A percentile compares a stretch with the other conserved stretches of the same genome.
Evolutionary conservation across 192 early-diverging fungal genomes (phyloP).

Genomic region (Entophlyctis helioformis): DNA sequence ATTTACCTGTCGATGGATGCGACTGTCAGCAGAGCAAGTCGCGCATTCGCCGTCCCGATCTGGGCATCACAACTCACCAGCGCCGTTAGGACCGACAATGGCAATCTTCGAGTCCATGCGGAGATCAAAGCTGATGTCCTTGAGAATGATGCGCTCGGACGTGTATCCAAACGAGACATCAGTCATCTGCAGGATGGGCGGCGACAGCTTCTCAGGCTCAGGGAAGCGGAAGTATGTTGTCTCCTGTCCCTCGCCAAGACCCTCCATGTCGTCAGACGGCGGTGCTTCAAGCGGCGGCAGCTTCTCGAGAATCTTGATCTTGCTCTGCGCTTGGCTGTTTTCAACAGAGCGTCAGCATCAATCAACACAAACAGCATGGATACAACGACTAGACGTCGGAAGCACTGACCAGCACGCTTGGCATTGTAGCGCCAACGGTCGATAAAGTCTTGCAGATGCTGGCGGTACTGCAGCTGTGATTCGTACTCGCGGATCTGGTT

Average conservation of each 20-base stretch:
- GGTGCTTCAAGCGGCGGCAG: slow-evolving; percentile 83
- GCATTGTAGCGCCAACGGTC: slow-evolving; percentile 99
- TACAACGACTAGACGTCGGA: neutral
- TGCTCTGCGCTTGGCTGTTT: slow-evolving; percentile 87
- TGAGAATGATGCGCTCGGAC: slow-evolving; percentile 67
- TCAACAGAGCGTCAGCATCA: neutral
- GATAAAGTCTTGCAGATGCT: slow-evolving; percentile 96
- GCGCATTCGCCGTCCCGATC: neutral
- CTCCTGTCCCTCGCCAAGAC: slow-evolving; percentile 55
- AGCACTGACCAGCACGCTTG: slow-evolving; percentile 53
- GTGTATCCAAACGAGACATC: slow-evolving; percentile 84
- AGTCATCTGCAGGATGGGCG: slow-evolving; percentile 92
- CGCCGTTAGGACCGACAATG: slow-evolving; percentile 98
- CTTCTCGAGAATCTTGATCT: slow-evolving; percentile 97
- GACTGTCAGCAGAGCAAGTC: neutral
- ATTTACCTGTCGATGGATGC: slow-evolving; percentile 51
- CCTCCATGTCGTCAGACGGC: slow-evolving; percentile 49
- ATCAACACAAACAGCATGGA: neutral
- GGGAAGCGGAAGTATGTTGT: slow-evolving; percentile 76
- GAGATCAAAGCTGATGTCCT: slow-evolving; percentile 80
- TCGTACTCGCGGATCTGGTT: slow-evolving; percentile 92
- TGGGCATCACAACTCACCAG: slow-evolving; percentile 48
- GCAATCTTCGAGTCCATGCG: slow-evolving; percentile 96
- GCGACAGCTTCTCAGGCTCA: slow-evolving; percentile 85
- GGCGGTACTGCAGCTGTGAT: slow-evolving; percentile 83